Conservation (phyloP, 2,329 filamentous ascomycete genomes). For the Fusarium nematophilum region DNA sequence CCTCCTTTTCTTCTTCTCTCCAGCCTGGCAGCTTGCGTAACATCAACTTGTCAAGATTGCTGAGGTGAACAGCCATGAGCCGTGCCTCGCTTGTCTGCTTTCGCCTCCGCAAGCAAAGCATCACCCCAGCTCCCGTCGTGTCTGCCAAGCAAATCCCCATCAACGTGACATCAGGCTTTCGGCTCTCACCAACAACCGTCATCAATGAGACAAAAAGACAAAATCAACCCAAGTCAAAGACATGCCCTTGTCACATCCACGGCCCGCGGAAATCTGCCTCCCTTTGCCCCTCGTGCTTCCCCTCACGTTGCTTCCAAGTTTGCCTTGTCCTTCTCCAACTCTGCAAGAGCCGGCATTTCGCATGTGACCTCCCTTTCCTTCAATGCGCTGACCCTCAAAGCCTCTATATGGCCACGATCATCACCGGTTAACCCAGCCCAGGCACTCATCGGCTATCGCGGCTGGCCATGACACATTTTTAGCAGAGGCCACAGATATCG, state of each 20-base stretch:
- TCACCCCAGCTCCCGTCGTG: conserved; percentile 2
- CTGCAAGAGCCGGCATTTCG: no score
- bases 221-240: no score
- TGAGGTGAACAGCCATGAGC: no score
- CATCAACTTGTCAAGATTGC: no score
- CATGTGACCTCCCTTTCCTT: no score
- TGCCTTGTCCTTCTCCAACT: no score
- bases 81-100: background rate
- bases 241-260: no score
- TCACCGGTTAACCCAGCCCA: background rate
- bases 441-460: conserved; percentile 9
- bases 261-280: conserved; percentile 1
- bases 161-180: background rate
- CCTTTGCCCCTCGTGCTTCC: no score
- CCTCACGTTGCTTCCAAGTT: conserved; percentile 1
- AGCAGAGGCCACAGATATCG: background rate
- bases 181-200: no score
- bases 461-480: background rate
- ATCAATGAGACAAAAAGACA: background rate
- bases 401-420: background rate
- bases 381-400: no score
- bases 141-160: conserved; percentile 4
- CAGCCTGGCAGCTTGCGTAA: no score
- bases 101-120: background rate
- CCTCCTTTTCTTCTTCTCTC: no score